A percentile compares a stretch with the other conserved stretches of the same genome.
phyloP scores from a whole-genome alignment of 2,329 filamentous ascomycete species.

The Phialemonium atrogriseum region DNA sequence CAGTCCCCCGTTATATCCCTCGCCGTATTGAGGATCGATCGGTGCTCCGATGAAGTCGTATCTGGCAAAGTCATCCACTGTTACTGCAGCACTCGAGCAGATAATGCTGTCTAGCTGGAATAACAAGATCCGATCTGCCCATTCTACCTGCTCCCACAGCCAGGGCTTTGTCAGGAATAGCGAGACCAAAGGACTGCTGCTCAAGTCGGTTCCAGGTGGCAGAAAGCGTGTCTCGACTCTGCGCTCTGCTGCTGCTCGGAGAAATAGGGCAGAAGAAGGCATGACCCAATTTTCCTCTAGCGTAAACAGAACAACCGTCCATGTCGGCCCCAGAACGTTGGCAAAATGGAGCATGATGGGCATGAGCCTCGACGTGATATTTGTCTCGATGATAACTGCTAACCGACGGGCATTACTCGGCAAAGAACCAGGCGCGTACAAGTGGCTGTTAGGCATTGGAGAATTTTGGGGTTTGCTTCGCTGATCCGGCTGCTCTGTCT shows the following conservation, averaged over 20 bases:
- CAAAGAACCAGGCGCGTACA: no score
- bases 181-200: constrained; percentile 24
- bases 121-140: constrained; percentile 23
- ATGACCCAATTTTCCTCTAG: constrained; percentile 16
- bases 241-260: constrained; percentile 22
- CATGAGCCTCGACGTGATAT: constrained; percentile 35
- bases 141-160: constrained; percentile 26
- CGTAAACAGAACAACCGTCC: constrained; percentile 35
- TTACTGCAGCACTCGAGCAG: constrained; percentile 19
- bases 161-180: constrained; percentile 23
- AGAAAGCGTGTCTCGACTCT: constrained; percentile 28
- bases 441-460: no score
- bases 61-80: constrained; percentile 25
- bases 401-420: no score
- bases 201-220: constrained; percentile 23
- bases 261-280: constrained; percentile 22
- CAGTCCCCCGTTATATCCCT: constrained; percentile 22
- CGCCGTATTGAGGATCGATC: constrained; percentile 10
- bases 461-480: no score
- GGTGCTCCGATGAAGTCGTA: constrained; percentile 27
- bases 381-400: constrained; percentile 21
- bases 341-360: constrained; percentile 22
- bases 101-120: constrained; percentile 30
- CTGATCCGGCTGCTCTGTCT: no score
- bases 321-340: constrained; percentile 26